Base-by-base conservation (phyloP, 2,329 filamentous ascomycete genomes). In the Phoma sp. region DNA sequence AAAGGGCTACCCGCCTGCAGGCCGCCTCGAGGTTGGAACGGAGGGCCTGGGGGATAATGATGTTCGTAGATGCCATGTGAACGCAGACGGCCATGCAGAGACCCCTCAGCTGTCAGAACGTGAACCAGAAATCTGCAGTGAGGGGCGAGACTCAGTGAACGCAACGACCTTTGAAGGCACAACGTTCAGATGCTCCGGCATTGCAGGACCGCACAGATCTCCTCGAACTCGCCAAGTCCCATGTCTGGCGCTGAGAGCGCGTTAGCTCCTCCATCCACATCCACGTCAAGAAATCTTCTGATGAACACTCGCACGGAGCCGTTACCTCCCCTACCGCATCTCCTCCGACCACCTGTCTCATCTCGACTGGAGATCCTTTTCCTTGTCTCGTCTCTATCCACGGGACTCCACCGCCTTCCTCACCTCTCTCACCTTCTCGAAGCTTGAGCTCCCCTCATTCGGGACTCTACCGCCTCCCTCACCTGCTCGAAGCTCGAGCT, bases 251-350 rank as follows among this genome's bases (percentile, higher is more conserved):
- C 55, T 57, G 55, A 50, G 51, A 57, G 54, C 59, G 65, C 57
- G 57, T 64, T 68, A 65, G 64, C 65, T 66, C 56, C 58, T 59
- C 65, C 58, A 63, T 63, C 63, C 59, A 67, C 65, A 63, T 65
- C 64, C 61, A 68, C 65, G 57, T 68, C 64, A 62, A 68, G 65
- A 68, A 67, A 65, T 65, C 64, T 67, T 64, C 61, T 58, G 55
- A 59, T 55, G 58, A 57, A 52, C 64, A 53, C 57, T 61, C 54
- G 65, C 65, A 66, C 65, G 65, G 64, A 62, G 64, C 62, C 51
- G 55, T 58, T 59, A 57, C 56, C 62, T 65, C 53, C 56, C 65
- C 62, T 62, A 58, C 64, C 64, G 56, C 65, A 66, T 65, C 64
- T 59, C 53, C 64, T 59, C 53, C 52, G 50, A 52, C 59, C 50